Evolutionary conservation across 1,284 basidiomycete genomes (phyloP), one percentile per base, ranked within the genome.

Genomic region (Xanthoconium separans): DNA sequence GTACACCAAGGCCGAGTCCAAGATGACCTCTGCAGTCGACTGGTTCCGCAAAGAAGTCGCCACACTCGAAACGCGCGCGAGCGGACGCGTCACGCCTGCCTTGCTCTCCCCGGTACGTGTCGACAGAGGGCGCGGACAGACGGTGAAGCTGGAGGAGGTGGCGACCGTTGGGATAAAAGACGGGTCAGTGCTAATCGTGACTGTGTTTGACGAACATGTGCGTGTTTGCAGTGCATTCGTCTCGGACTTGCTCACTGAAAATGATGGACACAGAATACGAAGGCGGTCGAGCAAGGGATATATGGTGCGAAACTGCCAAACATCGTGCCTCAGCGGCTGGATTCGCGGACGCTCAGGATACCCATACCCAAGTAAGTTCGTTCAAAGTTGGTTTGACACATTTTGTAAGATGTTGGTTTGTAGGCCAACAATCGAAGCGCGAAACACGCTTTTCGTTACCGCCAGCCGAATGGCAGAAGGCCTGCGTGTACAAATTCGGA

Each of bases 131-230:
- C 68, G 68, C 24, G 70, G 73, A 20, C 71, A 75, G 18, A 59
- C 54, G 1, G 67, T 77, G 45, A 74, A 70, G 41, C 68, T 92
- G 37, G 84, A 89, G 41, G 85, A 89, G 51, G 66, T 91, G 18
- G 85, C 89, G 2, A 90, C 88, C 0, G 80, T 92, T 33, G 89
- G 90, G 12, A 83, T 92, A 43, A 77, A 84, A 55, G 88, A 92
- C 51, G 89, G 90, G 1, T 81, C 84, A 11, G 78, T 79, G 50
- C 69, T 92, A 53, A 60, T 91, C 22, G 75, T 92, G 13, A 90
- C 87, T 2, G 75, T 88, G 31, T 91, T 89, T 60, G 85, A 91
- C 50, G 85, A 89, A 66, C 74, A 80, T 68, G 87, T 89, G 66
- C 73, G 82, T 74, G 4, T n/a, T 22, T 22, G 36, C 10, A 7